Conservation (phyloP, 2,329 filamentous ascomycete genomes). For the Fusarium protoensiforme region DNA sequence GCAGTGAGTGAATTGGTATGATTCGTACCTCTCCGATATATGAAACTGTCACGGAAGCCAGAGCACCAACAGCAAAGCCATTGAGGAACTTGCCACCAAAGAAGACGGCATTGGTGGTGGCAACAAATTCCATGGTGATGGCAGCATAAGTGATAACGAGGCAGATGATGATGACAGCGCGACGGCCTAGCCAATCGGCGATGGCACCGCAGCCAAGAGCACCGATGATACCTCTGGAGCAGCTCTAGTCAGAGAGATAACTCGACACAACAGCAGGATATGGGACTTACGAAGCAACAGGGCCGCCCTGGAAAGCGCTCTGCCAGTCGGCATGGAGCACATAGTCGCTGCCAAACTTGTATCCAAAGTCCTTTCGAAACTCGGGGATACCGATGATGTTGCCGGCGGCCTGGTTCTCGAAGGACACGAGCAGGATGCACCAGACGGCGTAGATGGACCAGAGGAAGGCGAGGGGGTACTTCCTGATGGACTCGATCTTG, state of each 20-base stretch:
- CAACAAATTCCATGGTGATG: conserved; percentile 54
- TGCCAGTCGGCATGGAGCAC: conserved; percentile 57
- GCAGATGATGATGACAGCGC: conserved; percentile 47
- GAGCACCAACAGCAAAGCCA: conserved; percentile 49
- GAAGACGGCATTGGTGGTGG: conserved; percentile 53
- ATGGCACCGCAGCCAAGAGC: conserved; percentile 47
- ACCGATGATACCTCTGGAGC: conserved; percentile 39
- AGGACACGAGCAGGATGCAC: conserved; percentile 52
- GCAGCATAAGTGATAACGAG: conserved; percentile 51
- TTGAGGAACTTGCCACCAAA: conserved; percentile 57
- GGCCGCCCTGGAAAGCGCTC: conserved; percentile 55
- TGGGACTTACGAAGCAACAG: conserved; percentile 49
- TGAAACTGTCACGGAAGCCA: conserved; percentile 41
- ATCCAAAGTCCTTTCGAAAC: conserved; percentile 58
- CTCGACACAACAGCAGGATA: neutral
- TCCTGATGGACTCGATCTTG: conserved; percentile 37
- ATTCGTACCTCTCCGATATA: conserved; percentile 47
- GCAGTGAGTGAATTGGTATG: no score
- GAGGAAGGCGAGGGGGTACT: conserved; percentile 38
- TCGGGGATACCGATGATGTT: conserved; percentile 56
- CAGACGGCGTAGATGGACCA: conserved; percentile 55
- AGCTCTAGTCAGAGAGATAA: neutral
- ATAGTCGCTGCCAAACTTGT: conserved; percentile 48
- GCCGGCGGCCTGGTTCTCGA: conserved; percentile 55
- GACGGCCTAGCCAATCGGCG: conserved; percentile 51